phyloP scores from a whole-genome alignment of 257 asterid species.

The Scutellaria baicalensis region DNA sequence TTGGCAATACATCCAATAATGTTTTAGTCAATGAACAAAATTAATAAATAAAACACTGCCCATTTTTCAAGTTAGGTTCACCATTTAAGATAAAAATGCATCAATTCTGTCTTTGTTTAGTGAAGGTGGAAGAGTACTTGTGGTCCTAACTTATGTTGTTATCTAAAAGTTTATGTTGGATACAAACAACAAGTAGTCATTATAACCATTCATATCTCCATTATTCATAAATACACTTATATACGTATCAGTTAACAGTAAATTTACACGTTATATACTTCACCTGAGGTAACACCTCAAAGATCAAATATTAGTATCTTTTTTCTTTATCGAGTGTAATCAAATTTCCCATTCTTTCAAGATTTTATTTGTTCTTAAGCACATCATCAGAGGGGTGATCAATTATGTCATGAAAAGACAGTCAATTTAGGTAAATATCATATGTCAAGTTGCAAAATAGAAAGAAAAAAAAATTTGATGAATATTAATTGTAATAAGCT shows the following conservation, averaged over 20 bases:
- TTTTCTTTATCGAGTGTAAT: no score
- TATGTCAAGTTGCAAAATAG: slow-evolving; percentile 14
- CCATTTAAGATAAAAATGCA: not conserved
- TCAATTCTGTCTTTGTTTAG: not conserved
- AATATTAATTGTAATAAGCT: not conserved
- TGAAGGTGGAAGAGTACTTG: no score
- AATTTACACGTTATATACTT: no score
- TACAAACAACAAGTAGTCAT: no score
- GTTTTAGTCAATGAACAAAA: not conserved
- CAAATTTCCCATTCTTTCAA: not conserved
- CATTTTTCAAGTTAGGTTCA: not conserved
- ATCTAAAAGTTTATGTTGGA: no score
- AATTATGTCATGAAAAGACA: slow-evolving; percentile 23
- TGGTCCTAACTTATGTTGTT: no score
- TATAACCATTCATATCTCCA: no score
- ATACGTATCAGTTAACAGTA: no score
- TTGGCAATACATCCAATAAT: not conserved
- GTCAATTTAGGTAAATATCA: slow-evolving; percentile 27
- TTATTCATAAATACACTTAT: no score
- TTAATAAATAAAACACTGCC: not conserved
- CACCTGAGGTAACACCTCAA: no score
- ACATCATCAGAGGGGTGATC: not conserved
- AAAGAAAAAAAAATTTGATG: not conserved
- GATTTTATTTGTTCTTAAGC: not conserved
- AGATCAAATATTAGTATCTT: no score